Evolutionary conservation across 768 basidiomycete genomes (phyloP).

Genomic region (Termitomyces sp.): DNA sequence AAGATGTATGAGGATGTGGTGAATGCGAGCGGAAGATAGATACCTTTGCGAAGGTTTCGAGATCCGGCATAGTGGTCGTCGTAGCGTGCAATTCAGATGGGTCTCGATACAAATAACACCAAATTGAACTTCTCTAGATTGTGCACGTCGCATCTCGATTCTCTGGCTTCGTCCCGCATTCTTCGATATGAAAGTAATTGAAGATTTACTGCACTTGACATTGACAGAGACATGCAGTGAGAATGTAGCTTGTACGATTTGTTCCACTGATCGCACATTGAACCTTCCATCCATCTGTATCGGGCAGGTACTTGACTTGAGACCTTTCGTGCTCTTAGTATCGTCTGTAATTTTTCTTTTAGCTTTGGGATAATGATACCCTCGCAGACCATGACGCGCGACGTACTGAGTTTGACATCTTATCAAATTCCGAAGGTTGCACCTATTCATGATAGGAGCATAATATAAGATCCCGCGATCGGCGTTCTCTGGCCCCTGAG

Average conservation of each 20-base stretch:
- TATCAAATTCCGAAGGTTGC: background rate
- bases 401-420: background rate
- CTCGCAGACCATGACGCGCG: background rate
- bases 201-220: background rate
- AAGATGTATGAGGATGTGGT: background rate
- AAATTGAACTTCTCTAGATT: background rate
- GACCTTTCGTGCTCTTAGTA: background rate
- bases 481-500: conserved; percentile 11
- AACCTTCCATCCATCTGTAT: too few species aligned
- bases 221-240: background rate
- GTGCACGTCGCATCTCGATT: background rate
- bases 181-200: background rate
- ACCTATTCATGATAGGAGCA: too few species aligned
- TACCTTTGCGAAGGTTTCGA: conserved; percentile 45
- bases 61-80: conserved; percentile 25
- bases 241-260: background rate
- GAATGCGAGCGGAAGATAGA: background rate
- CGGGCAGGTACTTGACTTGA: background rate
- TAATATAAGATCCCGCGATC: background rate
- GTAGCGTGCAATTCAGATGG: too few species aligned
- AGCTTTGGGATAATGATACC: background rate
- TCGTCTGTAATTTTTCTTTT: background rate
- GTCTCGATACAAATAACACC: background rate
- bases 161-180: background rate
- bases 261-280: background rate